Evolutionary conservation across 2,329 filamentous ascomycete species (phyloP).

Genomic region (Cucurbitaria berberidis): DNA sequence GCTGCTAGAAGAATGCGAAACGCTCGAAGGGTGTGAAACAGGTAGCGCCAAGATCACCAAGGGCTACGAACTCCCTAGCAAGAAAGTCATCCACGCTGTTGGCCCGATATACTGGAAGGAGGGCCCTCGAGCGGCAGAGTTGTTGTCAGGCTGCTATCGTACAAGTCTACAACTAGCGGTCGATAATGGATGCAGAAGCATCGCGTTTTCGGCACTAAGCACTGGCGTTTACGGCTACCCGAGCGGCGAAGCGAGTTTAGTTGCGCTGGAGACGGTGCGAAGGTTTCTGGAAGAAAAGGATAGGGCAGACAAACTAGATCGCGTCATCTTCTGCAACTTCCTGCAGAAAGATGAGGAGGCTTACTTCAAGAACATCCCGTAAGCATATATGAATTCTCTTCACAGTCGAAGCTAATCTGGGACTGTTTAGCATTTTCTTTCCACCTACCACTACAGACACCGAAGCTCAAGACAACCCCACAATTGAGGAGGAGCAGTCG

Average conservation of each 20-base stretch:
- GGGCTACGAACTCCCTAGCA: constrained; percentile 76
- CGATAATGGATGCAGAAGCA: constrained; percentile 66
- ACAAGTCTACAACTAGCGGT: constrained; percentile 75
- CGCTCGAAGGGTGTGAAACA: constrained; percentile 73
- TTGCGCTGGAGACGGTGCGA: constrained; percentile 69
- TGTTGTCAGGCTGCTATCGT: constrained; percentile 71
- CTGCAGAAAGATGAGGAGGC: constrained; percentile 75
- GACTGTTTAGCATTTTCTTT: constrained; percentile 42
- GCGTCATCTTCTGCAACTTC: constrained; percentile 86
- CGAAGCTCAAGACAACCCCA: constrained; percentile 14
- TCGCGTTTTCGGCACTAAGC: constrained; percentile 85
- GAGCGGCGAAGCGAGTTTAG: constrained; percentile 70
- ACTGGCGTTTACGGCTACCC: constrained; percentile 93
- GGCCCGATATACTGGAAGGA: constrained; percentile 74
- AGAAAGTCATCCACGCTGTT: constrained; percentile 86
- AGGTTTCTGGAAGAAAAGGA: constrained; percentile 59
- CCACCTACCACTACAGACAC: constrained; percentile 30
- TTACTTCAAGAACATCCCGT: constrained; percentile 77
- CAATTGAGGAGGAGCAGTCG: constrained; percentile 29
- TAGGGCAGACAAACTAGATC: constrained; percentile 63
- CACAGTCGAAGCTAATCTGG: constrained; percentile 7
- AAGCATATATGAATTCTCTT: constrained; percentile 42
- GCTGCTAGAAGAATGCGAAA: constrained; percentile 74
- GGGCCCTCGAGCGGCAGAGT: constrained; percentile 45
- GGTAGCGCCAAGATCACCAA: constrained; percentile 83